phyloP scores from a whole-genome alignment of 257 asterid genomes.

The Petunia secreta region DNA sequence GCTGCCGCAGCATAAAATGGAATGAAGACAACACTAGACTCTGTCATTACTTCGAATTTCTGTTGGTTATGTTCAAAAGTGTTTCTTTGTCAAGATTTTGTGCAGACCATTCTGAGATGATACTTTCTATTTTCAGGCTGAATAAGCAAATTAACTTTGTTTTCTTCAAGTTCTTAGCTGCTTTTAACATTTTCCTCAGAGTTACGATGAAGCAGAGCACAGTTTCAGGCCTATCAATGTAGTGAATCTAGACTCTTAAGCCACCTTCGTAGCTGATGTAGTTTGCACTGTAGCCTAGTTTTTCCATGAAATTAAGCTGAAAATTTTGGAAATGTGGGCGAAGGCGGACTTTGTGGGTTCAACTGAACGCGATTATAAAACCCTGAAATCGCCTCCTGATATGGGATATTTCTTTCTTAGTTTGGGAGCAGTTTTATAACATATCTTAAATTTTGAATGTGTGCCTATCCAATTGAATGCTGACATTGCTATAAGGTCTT shows the following conservation, averaged over 20 bases:
- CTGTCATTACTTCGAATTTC: background rate
- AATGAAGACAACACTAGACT: conserved; percentile 25
- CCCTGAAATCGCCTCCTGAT: too few species aligned
- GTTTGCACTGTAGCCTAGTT: background rate
- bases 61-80: conserved; percentile 13
- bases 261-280: background rate
- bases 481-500: background rate
- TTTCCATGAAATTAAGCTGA: too few species aligned
- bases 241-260: background rate
- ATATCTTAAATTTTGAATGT: background rate
- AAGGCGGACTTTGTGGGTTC: too few species aligned
- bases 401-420: background rate
- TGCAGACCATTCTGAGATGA: background rate
- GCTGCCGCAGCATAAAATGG: conserved; percentile 42
- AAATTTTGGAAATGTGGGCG: too few species aligned
- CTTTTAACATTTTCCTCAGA: background rate
- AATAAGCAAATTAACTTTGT: background rate
- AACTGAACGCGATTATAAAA: too few species aligned
- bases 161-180: background rate
- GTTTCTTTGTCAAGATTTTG: conserved; percentile 12
- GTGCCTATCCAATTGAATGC: background rate
- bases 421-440: background rate
- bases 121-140: background rate
- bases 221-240: background rate
- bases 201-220: background rate